phyloP scores from a whole-genome alignment of 2,329 filamentous ascomycete species.

The Akanthomyces uredinophilus region DNA sequence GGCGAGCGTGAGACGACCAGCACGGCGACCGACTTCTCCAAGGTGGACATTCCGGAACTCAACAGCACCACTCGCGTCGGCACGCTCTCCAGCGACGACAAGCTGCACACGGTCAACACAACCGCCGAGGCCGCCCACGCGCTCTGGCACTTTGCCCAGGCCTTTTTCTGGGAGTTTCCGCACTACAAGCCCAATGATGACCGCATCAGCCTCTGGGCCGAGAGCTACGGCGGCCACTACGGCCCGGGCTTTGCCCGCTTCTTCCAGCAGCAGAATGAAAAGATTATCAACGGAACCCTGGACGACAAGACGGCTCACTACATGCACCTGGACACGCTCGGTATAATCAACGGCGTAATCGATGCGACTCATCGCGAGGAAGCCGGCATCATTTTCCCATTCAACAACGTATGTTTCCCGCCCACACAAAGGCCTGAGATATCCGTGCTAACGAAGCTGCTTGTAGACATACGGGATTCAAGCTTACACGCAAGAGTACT shows the following conservation, averaged over 20 bases:
- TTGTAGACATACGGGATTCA: slow-evolving; percentile 50
- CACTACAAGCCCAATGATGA: slow-evolving; percentile 49
- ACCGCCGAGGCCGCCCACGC: slow-evolving; percentile 51
- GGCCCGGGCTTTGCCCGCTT: slow-evolving; percentile 56
- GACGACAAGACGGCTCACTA: slow-evolving; percentile 41
- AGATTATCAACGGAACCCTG: slow-evolving; percentile 27
- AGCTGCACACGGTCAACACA: slow-evolving; percentile 38
- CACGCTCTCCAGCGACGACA: slow-evolving; percentile 28
- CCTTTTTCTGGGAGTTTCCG: slow-evolving; percentile 53
- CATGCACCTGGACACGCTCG: slow-evolving; percentile 53
- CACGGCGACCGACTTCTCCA: slow-evolving; percentile 29
- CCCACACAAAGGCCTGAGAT: neutral
- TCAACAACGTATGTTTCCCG: slow-evolving; percentile 48
- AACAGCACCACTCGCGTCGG: slow-evolving; percentile 35
- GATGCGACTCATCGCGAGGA: slow-evolving; percentile 58
- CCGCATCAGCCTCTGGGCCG: slow-evolving; percentile 60
- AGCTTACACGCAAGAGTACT: slow-evolving; percentile 44
- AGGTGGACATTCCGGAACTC: slow-evolving; percentile 28
- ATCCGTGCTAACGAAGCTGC: neutral
- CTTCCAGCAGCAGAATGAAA: slow-evolving; percentile 59
- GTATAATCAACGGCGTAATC: slow-evolving; percentile 66
- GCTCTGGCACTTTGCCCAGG: slow-evolving; percentile 63
- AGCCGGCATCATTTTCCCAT: slow-evolving; percentile 51
- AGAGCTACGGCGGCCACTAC: slow-evolving; percentile 67
- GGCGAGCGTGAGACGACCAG: slow-evolving; percentile 44